Evolutionary conservation across 306 rosid genomes (phyloP), one percentile per base, ranked within the genome.

Genomic region (Begonia peltatifolia): DNA sequence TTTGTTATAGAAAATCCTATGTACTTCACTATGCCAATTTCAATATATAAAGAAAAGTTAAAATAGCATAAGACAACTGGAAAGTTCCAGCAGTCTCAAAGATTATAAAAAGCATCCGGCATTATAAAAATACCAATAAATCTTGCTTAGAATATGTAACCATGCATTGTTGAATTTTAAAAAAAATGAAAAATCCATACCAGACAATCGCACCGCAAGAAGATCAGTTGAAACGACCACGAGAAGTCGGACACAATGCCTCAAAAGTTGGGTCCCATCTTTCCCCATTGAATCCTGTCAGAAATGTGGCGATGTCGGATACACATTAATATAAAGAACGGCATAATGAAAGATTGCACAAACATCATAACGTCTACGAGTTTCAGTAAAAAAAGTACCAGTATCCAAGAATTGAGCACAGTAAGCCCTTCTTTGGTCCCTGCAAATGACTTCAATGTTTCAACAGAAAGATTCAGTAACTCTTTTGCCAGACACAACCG

Each of bases 211-310:
- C 68, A 87, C 94, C 47, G 96, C 94, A 67, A 79, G 83, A 36
- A 92, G 66, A 73, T 92, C 93, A 10, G 83, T 92, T 9, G 99
- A 92, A 62, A 92, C 94, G 17, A 72, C 84, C 63, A 92, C 99
- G 74, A 92, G 96, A 61, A 92, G 87, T 51, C 99, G 94, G 73
- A 92, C 87, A 75, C 99, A 92, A 42, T 92, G 99, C 66, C 99
- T 80, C 80, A 92, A 73, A 54, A 92, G 94, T 76, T 87, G 94
- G 69, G 99, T 92, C 47, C 94, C 87, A 59, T 84, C 96, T 84
- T 92, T 92, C 63, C 99, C 99, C 99, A 92, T 79, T 9, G 99
- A 92, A 58, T 92, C 99, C 99, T 92, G 66, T 65, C 6, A 47
- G 8, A 30, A 5, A 1, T 5, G 38, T 30, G 38, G 38, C 38